Conservation (phyloP, 768 basidiomycete genomes). For the Suillus sp. region DNA sequence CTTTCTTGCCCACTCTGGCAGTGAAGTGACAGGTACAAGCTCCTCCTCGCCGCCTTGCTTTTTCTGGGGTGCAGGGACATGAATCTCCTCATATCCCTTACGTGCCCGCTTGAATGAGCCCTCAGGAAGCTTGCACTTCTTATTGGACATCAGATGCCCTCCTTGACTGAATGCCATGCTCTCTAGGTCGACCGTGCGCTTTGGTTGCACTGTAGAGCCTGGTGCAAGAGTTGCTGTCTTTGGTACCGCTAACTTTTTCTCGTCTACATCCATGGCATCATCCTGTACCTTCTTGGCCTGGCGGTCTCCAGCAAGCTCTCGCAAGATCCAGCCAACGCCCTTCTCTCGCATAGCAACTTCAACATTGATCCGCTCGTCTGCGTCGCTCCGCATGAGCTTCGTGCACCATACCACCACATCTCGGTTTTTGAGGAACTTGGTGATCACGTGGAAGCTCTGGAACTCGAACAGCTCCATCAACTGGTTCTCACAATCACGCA, state of each 20-base stretch:
- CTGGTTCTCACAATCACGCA: slow-evolving; percentile 93
- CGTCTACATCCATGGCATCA: slow-evolving; percentile 83
- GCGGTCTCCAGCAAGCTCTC: slow-evolving; percentile 83
- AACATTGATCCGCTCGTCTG: slow-evolving; percentile 87
- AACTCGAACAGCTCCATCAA: slow-evolving; percentile 98
- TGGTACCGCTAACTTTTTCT: slow-evolving; percentile 55
- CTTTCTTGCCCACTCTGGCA: slow-evolving; percentile 86
- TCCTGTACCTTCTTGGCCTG: slow-evolving; percentile 50
- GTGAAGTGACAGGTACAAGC: slow-evolving; percentile 64
- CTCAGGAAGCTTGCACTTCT: slow-evolving; percentile 96
- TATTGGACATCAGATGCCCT: slow-evolving; percentile 97
- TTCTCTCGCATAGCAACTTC: slow-evolving; percentile 99
- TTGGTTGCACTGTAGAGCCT: slow-evolving; percentile 85
- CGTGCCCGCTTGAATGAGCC: slow-evolving; percentile 96
- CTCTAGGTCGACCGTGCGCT: slow-evolving; percentile 84
- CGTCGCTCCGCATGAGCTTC: slow-evolving; percentile 86
- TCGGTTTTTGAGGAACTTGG: slow-evolving; percentile 90
- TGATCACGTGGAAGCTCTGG: slow-evolving; percentile 86
- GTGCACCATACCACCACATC: slow-evolving; percentile 99
- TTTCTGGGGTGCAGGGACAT: slow-evolving; percentile 90
- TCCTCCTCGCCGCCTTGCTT: slow-evolving; percentile 65
- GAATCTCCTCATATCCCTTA: slow-evolving; percentile 98
- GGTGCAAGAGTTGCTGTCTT: slow-evolving; percentile 87
- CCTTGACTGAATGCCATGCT: slow-evolving; percentile 96
- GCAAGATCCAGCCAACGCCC: slow-evolving; percentile 93